Conservation (phyloP, 345 rosid genomes). For the Eucalyptus polybractea region DNA sequence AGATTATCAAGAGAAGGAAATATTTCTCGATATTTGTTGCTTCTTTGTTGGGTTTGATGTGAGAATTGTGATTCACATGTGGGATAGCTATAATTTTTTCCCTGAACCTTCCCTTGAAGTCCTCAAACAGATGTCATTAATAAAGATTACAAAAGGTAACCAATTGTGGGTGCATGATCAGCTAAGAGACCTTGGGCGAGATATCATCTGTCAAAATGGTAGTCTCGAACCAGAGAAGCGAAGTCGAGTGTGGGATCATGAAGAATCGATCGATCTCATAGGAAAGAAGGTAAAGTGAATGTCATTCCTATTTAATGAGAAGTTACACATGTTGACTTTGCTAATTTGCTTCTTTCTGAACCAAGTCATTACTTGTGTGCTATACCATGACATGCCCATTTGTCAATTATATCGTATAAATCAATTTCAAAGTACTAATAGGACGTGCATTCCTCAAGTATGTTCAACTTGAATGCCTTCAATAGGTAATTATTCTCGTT, state of each 20-base stretch:
- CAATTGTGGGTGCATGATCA: background rate
- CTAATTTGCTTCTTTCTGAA: background rate
- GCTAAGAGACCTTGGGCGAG: background rate
- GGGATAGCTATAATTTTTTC: background rate
- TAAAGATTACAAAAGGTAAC: background rate
- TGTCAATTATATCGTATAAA: too few species aligned
- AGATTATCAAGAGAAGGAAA: background rate
- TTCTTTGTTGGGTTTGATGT: background rate
- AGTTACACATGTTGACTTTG: too few species aligned
- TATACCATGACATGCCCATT: background rate
- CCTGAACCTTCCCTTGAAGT: background rate
- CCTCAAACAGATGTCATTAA: background rate
- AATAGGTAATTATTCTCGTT: rapidly evolving
- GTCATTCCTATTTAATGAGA: background rate
- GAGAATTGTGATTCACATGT: background rate
- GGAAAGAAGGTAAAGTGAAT: background rate
- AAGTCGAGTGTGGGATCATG: background rate
- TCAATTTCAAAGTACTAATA: too few species aligned
- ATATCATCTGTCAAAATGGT: rapidly evolving
- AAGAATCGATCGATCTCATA: rapidly evolving
- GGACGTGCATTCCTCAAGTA: too few species aligned
- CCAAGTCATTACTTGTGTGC: background rate
- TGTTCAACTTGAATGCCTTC: background rate
- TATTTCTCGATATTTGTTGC: background rate
- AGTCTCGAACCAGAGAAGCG: rapidly evolving